Evolutionary conservation across 768 basidiomycete species (phyloP).

Genomic region (Trametes coccinea): DNA sequence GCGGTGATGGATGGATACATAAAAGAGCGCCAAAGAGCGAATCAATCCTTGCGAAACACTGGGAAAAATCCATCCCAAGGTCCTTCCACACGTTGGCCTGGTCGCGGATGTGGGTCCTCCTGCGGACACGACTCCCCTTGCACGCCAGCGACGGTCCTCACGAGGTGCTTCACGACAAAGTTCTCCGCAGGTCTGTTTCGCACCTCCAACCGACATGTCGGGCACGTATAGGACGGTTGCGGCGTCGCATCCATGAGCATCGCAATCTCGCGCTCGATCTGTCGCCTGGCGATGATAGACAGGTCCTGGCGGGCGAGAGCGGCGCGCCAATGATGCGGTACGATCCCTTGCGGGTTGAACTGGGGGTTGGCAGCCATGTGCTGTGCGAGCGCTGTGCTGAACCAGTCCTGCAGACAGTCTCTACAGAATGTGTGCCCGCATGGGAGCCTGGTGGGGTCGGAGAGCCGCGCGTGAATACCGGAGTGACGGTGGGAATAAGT

Average conservation of each 20-base stretch:
- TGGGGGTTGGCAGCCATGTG: constrained; percentile 50
- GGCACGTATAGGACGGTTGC: constrained; percentile 63
- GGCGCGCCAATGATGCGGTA: constrained; percentile 11
- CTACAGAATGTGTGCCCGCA: constrained; percentile 76
- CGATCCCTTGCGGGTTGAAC: constrained; percentile 32
- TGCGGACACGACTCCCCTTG: constrained; percentile 49
- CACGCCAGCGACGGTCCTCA: constrained; percentile 49
- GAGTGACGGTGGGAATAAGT: background rate
- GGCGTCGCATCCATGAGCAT: constrained; percentile 20
- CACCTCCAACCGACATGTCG: constrained; percentile 59
- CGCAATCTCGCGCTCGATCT: constrained; percentile 14
- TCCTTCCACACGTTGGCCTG: constrained; percentile 7
- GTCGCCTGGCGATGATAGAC: background rate
- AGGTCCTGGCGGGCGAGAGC: constrained; percentile 14
- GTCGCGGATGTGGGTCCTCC: background rate
- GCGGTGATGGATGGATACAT: background rate
- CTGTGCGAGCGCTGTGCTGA: constrained; percentile 47
- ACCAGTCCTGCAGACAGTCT: constrained; percentile 58
- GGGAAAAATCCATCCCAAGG: constrained; percentile 32
- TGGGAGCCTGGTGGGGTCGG: constrained; percentile 44
- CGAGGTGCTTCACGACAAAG: constrained; percentile 60
- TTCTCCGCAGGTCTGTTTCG: constrained; percentile 55
- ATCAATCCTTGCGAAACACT: background rate
- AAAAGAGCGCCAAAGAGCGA: background rate
- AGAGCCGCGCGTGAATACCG: background rate